Percentiles rank a stretch among this genome's conserved stretches.
phyloP scores from a whole-genome alignment of 192 early-diverging fungal genomes.

The Irineochytrium annulatum region DNA sequence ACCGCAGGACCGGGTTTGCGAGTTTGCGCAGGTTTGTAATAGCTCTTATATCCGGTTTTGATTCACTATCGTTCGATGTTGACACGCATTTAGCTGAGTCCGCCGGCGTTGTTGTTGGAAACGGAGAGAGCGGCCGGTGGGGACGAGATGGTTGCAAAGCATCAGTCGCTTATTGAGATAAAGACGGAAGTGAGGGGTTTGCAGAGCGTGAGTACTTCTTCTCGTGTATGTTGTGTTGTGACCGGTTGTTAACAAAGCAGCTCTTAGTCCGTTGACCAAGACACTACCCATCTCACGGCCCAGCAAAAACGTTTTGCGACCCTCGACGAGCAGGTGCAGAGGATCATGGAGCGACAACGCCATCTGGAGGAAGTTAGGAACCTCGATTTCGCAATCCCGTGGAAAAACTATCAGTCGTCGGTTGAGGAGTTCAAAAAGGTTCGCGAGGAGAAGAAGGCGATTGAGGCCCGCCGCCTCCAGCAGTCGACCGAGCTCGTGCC shows the following conservation, averaged over 20 bases:
- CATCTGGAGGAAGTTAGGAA: constrained; percentile 59
- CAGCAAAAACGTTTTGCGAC: constrained; percentile 66
- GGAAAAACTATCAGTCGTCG: constrained; percentile 56
- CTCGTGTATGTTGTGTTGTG: not conserved
- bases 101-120: constrained; percentile 70
- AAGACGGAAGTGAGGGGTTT: constrained; percentile 30
- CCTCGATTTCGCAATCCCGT: constrained; percentile 57
- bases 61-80: too few relatives aligned
- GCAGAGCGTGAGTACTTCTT: constrained; percentile 14
- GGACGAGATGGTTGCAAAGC: constrained; percentile 57
- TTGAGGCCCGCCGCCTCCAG: too few relatives aligned
- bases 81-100: constrained; percentile 58
- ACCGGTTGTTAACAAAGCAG: not conserved
- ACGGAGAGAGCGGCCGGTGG: constrained; percentile 83
- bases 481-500: too few relatives aligned
- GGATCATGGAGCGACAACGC: constrained; percentile 67
- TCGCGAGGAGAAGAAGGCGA: constrained; percentile 4
- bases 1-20: constrained; percentile 91
- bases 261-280: constrained; percentile 40
- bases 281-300: constrained; percentile 53
- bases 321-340: constrained; percentile 71
- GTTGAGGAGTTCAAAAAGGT: constrained; percentile 51
- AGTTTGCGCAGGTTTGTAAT: constrained; percentile 75
- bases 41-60: not conserved
- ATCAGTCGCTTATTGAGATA: constrained; percentile 57